phyloP scores from a whole-genome alignment of 148 eudicot species.

The Cornus kousa region DNA sequence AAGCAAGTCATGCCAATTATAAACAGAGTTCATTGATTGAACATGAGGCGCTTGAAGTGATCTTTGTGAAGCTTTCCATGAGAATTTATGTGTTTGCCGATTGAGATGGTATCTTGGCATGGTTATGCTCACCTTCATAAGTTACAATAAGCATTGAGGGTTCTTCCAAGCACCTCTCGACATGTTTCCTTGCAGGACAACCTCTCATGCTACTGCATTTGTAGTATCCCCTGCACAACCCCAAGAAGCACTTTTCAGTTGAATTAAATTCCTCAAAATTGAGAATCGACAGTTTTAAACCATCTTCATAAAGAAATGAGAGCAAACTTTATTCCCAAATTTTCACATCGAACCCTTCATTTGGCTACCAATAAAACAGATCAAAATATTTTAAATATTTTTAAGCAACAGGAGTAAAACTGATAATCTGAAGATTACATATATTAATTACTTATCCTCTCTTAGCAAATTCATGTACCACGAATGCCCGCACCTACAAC shows the following conservation, averaged over 20 bases:
- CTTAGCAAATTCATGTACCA: not conserved
- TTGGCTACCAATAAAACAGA: not conserved
- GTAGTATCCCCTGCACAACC: constrained; percentile 52
- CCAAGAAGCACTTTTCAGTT: not conserved
- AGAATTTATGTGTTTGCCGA: constrained; percentile 43
- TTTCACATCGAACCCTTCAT: not conserved
- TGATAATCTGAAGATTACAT: not conserved
- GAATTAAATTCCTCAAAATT: not conserved
- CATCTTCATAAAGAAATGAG: not conserved
- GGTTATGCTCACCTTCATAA: constrained; percentile 84
- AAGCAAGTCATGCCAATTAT: constrained; percentile 13
- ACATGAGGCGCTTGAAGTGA: constrained; percentile 2
- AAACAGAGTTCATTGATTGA: not conserved
- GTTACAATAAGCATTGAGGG: constrained; percentile 77
- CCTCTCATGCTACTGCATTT: constrained; percentile 87
- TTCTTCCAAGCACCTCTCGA: constrained; percentile 76
- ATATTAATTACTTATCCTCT: not conserved
- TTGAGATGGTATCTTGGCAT: constrained; percentile 49
- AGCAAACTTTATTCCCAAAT: not conserved
- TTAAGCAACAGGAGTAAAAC: not conserved
- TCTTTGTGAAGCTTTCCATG: not conserved
- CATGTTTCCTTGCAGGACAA: constrained; percentile 89
- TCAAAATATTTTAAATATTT: not conserved
- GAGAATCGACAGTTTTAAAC: not conserved
- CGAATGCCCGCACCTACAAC: not conserved